A percentile compares a stretch with the other conserved stretches of the same genome.
phyloP scores from a whole-genome alignment of 2,329 filamentous ascomycete species.

The Mariannaea sp. region DNA sequence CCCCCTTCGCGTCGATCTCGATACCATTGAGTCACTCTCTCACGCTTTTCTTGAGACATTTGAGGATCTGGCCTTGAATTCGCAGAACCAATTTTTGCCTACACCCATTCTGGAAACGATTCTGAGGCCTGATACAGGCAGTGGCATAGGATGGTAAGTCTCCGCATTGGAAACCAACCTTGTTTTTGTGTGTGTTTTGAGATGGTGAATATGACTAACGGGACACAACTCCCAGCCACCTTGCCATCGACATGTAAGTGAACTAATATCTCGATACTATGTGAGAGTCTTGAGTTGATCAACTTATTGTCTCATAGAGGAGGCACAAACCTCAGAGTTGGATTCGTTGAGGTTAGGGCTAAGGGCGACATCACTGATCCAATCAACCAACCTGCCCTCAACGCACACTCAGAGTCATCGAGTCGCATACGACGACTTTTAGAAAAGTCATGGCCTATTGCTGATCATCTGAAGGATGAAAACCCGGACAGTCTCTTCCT shows the following conservation, averaged over 20 bases:
- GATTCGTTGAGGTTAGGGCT: constrained; percentile 65
- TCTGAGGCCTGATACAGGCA: constrained; percentile 52
- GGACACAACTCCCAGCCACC: constrained; percentile 52
- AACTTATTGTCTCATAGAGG: constrained; percentile 51
- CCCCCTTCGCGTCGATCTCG: constrained; percentile 55
- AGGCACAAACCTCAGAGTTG: constrained; percentile 71
- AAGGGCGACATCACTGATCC: constrained; percentile 31
- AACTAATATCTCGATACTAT: not conserved
- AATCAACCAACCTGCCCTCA: constrained; percentile 16
- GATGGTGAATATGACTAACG: constrained; percentile 19
- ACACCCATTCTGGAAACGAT: constrained; percentile 66
- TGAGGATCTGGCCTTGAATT: constrained; percentile 55
- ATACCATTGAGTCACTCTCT: constrained; percentile 53
- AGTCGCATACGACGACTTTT: constrained; percentile 60
- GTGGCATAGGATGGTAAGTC: constrained; percentile 55
- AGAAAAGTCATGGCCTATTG: constrained; percentile 76
- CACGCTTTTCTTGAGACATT: constrained; percentile 54
- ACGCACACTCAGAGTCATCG: constrained; percentile 19
- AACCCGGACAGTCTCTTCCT: constrained; percentile 75
- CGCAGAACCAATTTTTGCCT: constrained; percentile 60
- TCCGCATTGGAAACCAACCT: not conserved
- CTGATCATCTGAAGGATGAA: constrained; percentile 72
- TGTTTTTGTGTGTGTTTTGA: not conserved
- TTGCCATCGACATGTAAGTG: constrained; percentile 69
- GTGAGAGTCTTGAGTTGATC: not conserved